Base-by-base conservation (phyloP, 106 monocot genomes). In the Platanthera zijinensis region DNA sequence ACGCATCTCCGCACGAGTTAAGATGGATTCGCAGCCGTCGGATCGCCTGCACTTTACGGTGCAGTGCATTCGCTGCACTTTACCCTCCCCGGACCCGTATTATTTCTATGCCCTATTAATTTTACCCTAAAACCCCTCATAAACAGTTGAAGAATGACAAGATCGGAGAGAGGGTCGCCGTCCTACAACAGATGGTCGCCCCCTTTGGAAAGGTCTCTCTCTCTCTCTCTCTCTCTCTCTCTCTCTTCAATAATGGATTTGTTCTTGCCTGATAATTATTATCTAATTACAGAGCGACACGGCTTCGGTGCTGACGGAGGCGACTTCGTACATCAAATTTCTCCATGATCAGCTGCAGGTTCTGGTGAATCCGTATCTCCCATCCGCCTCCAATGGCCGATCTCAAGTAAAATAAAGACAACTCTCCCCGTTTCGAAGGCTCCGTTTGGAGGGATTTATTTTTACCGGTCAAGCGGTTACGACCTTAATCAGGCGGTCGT, bases 61-160 rank as follows among this genome's bases (percentile, higher is more conserved):
- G n/a, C n/a, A n/a, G n/a, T n/a, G n/a, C n/a, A n/a, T n/a, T n/a
- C n/a, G n/a, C n/a, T n/a, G n/a, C n/a, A n/a, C n/a, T n/a, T n/a
- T n/a, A n/a, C n/a, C n/a, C n/a, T n/a, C n/a, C n/a, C n/a, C n/a
- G n/a, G n/a, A n/a, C n/a, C n/a, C n/a, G n/a, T 25, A 25, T 25
- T 25, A 25, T 25, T 25, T 25, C 25, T 25, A 25, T 25, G 25
- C 25, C 25, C 25, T 25, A 25, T 25, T 25, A 25, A 25, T 25
- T 25, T 0, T 25, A 25, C 25, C 25, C 25, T 25, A 25, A 25
- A 25, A 25, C 25, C 0, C 25, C 25, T 22, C 25, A 9, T 50
- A 22, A 69, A n/a, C 82, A 89, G 86, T 84, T 87, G 87, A 87
- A 84, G 86, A 95, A 95, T 83, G 95, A 95, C 74, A 91, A 86